Conservation (phyloP, 257 asterid genomes). For the Lavandula angustifolia region DNA sequence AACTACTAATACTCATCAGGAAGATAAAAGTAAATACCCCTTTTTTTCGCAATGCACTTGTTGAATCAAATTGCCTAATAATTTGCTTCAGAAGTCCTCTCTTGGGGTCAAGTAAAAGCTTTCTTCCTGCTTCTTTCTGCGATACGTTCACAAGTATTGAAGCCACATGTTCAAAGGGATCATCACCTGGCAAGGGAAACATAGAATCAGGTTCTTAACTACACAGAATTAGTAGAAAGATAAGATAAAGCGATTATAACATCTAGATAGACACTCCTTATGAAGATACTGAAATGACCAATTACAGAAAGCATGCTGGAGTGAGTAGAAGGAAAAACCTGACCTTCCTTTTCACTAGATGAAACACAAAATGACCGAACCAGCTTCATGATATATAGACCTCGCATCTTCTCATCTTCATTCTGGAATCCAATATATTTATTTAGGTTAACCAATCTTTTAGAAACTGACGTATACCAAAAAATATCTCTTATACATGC, state of each 20-base stretch:
- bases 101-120: slow-evolving; percentile 84
- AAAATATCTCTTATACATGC: background rate
- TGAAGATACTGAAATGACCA: background rate
- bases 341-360: slow-evolving; percentile 55
- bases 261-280: background rate
- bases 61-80: slow-evolving; percentile 76
- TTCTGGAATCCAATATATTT: slow-evolving; percentile 44
- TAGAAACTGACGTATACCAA: slow-evolving; percentile 1
- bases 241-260: slow-evolving; percentile 1
- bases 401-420: slow-evolving; percentile 83
- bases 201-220: slow-evolving; percentile 1
- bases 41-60: slow-evolving; percentile 73
- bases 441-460: slow-evolving; percentile 10
- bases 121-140: slow-evolving; percentile 80
- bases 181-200: slow-evolving; percentile 59
- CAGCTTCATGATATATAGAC: slow-evolving; percentile 81
- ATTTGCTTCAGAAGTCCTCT: slow-evolving; percentile 89
- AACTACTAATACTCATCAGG: slow-evolving; percentile 14
- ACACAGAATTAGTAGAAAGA: background rate
- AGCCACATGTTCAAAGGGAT: slow-evolving; percentile 90
- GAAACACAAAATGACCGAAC: slow-evolving; percentile 89
- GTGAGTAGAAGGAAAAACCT: slow-evolving; percentile 21
- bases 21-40: slow-evolving; percentile 57
- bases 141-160: slow-evolving; percentile 90
- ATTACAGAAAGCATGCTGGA: slow-evolving; percentile 17